These are phyloP conservation scores for Schizochytrium sp. DNA, from an alignment of 108 stramenopile genomes.

Conservation along the genomic window DNA sequence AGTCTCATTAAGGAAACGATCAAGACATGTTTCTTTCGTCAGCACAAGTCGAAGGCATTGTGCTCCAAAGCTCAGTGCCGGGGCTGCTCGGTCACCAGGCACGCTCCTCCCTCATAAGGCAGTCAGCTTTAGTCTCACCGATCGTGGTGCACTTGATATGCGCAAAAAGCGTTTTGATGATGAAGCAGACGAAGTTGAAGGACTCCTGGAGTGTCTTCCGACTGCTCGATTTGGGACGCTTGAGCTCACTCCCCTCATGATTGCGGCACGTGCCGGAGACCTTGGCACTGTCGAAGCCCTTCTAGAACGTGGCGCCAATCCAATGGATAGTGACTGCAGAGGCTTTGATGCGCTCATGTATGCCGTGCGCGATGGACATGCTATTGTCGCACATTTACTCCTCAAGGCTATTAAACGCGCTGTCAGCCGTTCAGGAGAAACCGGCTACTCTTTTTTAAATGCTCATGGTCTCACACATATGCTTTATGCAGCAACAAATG, in stretches of 20 bases:
- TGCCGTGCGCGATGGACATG: constrained; percentile 51
- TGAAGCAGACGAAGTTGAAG: constrained; percentile 9
- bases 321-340: neutral
- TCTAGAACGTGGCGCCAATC: constrained; percentile 17
- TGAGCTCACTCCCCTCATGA: constrained; percentile 34
- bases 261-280: constrained; percentile 38
- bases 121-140: constrained; percentile 55
- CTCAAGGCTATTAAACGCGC: neutral
- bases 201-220: constrained; percentile 12
- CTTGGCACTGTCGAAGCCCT: constrained; percentile 5
- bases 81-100: neutral
- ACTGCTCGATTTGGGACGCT: neutral
- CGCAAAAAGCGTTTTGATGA: neutral
- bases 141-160: neutral
- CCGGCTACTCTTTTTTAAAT: constrained; percentile 37
- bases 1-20: constrained; percentile 7
- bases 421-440: constrained; percentile 35
- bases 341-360: constrained; percentile 58
- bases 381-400: constrained; percentile 1
- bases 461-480: constrained; percentile 43
- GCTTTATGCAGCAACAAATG: constrained; percentile 55
- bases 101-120: constrained; percentile 23
- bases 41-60: neutral
- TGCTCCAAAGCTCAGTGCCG: neutral
- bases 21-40: constrained; percentile 15